A percentile compares a stretch with the other conserved stretches of the same genome.
Evolutionary conservation across 1,284 basidiomycete genomes (phyloP).

Genomic region (Boletus calvinii): DNA sequence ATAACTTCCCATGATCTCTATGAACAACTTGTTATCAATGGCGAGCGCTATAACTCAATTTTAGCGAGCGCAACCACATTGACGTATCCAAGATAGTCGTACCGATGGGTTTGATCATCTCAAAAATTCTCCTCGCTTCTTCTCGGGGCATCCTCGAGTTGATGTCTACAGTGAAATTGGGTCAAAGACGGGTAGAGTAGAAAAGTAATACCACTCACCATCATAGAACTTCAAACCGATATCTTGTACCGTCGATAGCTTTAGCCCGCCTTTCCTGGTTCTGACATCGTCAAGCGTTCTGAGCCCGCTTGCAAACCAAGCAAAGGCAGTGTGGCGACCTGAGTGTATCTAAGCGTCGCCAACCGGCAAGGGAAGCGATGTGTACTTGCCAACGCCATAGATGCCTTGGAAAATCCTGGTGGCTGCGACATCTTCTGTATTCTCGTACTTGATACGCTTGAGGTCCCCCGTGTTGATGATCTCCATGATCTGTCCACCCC

Average conservation of each 20-base stretch:
- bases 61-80: background rate
- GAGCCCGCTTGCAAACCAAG: constrained; percentile 77
- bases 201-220: constrained; percentile 41
- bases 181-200: background rate
- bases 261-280: constrained; percentile 56
- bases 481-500: constrained; percentile 62
- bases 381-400: constrained; percentile 75
- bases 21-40: constrained; percentile 69
- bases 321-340: constrained; percentile 64
- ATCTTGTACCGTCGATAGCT: constrained; percentile 63
- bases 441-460: constrained; percentile 59
- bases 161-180: constrained; percentile 48
- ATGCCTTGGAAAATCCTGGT: constrained; percentile 68
- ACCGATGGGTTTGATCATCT: constrained; percentile 71
- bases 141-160: constrained; percentile 80
- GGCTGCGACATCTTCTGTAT: constrained; percentile 56
- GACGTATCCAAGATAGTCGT: constrained; percentile 7
- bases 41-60: constrained; percentile 49
- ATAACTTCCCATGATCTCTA: constrained; percentile 91
- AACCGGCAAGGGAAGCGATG: background rate
- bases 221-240: constrained; percentile 80
- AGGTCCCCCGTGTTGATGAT: constrained; percentile 70
- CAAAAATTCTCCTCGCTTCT: constrained; percentile 75
- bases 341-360: background rate
- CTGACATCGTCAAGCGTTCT: constrained; percentile 75